phyloP scores from a whole-genome alignment of 352 stramenopile species.

The Pythium sukuiense region DNA sequence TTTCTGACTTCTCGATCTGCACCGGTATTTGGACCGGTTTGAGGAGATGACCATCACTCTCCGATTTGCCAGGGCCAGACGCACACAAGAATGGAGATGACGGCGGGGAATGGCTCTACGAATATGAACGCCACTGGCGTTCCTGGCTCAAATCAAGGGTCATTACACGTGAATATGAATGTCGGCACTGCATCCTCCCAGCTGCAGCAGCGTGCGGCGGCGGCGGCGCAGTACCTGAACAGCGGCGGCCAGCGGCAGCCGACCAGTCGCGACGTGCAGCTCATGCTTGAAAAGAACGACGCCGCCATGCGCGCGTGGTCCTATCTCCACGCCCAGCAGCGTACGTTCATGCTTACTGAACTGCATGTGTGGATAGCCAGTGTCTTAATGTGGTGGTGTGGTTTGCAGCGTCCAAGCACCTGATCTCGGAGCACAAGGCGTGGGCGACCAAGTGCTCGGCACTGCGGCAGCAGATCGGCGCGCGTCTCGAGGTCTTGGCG shows the following conservation, averaged over 20 bases:
- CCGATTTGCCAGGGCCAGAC: neutral
- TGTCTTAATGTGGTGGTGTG: conserved; percentile 1
- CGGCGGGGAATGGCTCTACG: neutral
- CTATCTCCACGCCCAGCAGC: conserved; percentile 67
- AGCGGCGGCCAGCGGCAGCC: conserved; percentile 45
- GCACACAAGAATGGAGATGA: neutral
- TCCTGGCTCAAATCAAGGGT: neutral
- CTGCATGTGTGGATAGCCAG: neutral
- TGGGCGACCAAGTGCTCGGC: conserved; percentile 67
- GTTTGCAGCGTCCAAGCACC: conserved; percentile 47
- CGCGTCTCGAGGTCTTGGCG: conserved; percentile 68
- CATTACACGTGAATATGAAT: neutral
- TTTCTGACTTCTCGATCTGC: neutral
- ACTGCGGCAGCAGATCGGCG: conserved; percentile 70
- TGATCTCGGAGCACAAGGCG: conserved; percentile 62
- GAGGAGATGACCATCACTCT: neutral
- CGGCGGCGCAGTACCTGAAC: conserved; percentile 38
- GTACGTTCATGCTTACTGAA: conserved; percentile 40
- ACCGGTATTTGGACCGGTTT: neutral
- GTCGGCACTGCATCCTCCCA: conserved; percentile 4
- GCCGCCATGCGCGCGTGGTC: conserved; percentile 72
- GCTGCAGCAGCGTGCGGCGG: conserved; percentile 64
- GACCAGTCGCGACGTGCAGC: conserved; percentile 66
- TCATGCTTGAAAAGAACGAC: conserved; percentile 88
- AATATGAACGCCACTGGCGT: neutral